Evolutionary conservation across 352 stramenopile species (phyloP).

Genomic region (Globisporangium emineosum): DNA sequence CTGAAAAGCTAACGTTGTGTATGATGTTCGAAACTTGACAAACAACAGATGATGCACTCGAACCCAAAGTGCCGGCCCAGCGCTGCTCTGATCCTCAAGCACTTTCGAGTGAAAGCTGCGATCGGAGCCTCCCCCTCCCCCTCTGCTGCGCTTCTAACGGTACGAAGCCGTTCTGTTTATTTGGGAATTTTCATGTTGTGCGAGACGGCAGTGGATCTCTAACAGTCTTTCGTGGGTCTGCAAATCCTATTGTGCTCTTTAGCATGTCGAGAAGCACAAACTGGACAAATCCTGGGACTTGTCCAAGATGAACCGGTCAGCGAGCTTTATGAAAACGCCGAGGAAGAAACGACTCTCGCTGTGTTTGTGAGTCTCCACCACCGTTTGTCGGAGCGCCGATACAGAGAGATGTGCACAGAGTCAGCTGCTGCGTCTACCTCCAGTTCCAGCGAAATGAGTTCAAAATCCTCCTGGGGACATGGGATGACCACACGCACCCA

Average conservation of each 20-base stretch:
- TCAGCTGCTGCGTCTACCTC: neutral
- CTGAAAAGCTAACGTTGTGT: neutral
- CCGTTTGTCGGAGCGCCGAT: too few relatives aligned
- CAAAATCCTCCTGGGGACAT: neutral
- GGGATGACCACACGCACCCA: neutral
- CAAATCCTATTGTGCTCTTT: neutral
- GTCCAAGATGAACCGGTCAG: slow-evolving; percentile 9
- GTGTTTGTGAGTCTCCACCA: slow-evolving; percentile 2
- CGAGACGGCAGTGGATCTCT: neutral
- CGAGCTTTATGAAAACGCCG: slow-evolving; percentile 18
- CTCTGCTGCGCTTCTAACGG: neutral
- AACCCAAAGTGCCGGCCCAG: slow-evolving; percentile 7
- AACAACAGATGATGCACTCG: slow-evolving; percentile 14
- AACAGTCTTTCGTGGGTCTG: neutral
- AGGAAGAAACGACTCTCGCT: slow-evolving; percentile 19
- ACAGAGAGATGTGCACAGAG: neutral
- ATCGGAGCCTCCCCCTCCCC: neutral
- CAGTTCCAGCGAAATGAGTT: neutral
- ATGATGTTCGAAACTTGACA: neutral
- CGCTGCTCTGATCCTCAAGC: neutral
- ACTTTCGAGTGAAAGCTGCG: slow-evolving; percentile 1
- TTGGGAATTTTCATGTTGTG: neutral
- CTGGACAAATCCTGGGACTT: neutral
- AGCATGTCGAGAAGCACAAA: slow-evolving; percentile 14
- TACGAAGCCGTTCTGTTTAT: neutral